Percentiles rank a stretch among this genome's conserved stretches.
These are phyloP conservation scores for Candida sanyaensis DNA, from an alignment of 1,139 yeast genomes.

Conservation along the genomic window DNA sequence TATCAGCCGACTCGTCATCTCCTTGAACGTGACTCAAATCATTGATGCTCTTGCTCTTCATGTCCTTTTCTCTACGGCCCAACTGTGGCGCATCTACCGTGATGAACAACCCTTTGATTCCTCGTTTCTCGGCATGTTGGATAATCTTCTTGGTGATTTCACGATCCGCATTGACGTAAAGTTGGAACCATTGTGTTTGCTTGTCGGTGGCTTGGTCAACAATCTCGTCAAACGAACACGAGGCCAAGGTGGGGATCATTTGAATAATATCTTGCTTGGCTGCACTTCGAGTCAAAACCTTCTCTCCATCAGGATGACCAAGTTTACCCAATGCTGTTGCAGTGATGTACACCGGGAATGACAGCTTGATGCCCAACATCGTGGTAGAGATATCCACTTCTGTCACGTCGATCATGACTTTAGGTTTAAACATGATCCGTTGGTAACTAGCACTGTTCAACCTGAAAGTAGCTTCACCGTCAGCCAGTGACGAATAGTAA, in stretches of 20 bases:
- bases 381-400: constrained; percentile 37
- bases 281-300: constrained; percentile 72
- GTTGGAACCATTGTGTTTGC: constrained; percentile 84
- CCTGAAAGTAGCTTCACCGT: constrained; percentile 86
- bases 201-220: constrained; percentile 52
- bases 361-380: constrained; percentile 42
- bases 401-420: constrained; percentile 71
- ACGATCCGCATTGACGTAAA: constrained; percentile 71
- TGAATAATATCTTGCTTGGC: constrained; percentile 69
- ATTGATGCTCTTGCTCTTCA: constrained; percentile 37
- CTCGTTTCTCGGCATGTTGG: constrained; percentile 71
- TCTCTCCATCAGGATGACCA: constrained; percentile 80
- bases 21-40: constrained; percentile 59
- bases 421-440: constrained; percentile 82
- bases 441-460: constrained; percentile 91
- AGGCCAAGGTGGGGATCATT: constrained; percentile 81
- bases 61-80: constrained; percentile 85
- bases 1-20: constrained; percentile 62
- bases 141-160: constrained; percentile 60
- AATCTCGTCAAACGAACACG: constrained; percentile 74
- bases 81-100: constrained; percentile 95
- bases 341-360: constrained; percentile 67
- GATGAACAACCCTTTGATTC: constrained; percentile 76
- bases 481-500: constrained; percentile 88
- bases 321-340: constrained; percentile 83